These are phyloP conservation scores for Tricholoma hemisulphureum DNA, from an alignment of 768 basidiomycete genomes.

Conservation along the genomic window DNA sequence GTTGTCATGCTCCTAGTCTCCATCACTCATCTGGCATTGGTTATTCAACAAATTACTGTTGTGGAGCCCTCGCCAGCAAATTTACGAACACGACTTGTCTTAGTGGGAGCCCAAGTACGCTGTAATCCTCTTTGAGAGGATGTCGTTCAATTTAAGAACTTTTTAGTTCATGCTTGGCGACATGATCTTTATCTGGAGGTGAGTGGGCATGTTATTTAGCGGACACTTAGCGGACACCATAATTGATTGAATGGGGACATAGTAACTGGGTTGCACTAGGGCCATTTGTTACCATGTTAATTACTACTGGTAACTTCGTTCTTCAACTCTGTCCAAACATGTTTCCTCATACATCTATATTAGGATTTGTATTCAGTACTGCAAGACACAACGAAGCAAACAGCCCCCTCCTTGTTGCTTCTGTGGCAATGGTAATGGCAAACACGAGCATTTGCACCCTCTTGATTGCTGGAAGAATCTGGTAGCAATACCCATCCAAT, in stretches of 20 bases:
- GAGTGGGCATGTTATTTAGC: background rate
- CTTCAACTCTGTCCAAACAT: background rate
- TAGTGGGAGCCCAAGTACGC: slow-evolving; percentile 4
- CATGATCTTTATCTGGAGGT: slow-evolving; percentile 19
- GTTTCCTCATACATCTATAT: background rate
- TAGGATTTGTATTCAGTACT: slow-evolving; percentile 8
- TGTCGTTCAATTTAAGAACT: background rate
- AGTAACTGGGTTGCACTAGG: slow-evolving; percentile 10
- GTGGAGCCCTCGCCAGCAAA: background rate
- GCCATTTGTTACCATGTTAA: slow-evolving; percentile 10
- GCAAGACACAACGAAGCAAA: slow-evolving; percentile 3
- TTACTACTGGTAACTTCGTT: slow-evolving; percentile 3
- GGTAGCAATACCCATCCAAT: background rate
- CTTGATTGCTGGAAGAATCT: slow-evolving; percentile 16
- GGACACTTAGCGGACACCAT: background rate
- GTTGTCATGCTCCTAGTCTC: slow-evolving; percentile 12
- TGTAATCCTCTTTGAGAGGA: background rate
- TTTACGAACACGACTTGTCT: background rate
- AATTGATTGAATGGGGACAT: slow-evolving; percentile 5
- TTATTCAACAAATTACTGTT: slow-evolving; percentile 5
- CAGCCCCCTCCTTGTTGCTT: slow-evolving; percentile 9
- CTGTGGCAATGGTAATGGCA: slow-evolving; percentile 10
- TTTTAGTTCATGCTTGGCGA: slow-evolving; percentile 14
- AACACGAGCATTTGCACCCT: slow-evolving; percentile 16
- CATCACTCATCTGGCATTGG: slow-evolving; percentile 7